These are phyloP conservation scores for Nyssa sinensis DNA, from an alignment of 148 eudicot genomes.

Conservation along the genomic window DNA sequence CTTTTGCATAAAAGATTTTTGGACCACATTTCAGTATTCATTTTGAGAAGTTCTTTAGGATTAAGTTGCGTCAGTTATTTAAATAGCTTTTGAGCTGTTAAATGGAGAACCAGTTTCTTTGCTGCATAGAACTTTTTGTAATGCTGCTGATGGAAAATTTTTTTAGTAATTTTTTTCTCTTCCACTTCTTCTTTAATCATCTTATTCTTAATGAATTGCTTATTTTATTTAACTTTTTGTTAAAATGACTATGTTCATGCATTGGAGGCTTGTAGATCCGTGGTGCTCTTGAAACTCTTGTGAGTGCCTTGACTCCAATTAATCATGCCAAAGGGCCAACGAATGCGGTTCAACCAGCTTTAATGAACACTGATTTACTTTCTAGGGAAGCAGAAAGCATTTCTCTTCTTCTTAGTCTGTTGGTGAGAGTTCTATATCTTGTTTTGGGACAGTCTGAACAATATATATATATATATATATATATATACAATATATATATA, in stretches of 20 bases:
- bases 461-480: neutral
- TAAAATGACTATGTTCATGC: constrained; percentile 11
- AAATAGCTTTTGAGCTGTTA: neutral
- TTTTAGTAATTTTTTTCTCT: neutral
- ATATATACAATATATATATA: too few species aligned
- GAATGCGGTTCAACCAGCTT: constrained; percentile 80
- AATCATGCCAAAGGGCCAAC: constrained; percentile 57
- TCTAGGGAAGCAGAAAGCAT: constrained; percentile 89
- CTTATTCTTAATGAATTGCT: neutral
- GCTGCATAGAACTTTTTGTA: neutral
- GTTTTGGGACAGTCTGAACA: neutral
- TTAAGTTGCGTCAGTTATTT: neutral
- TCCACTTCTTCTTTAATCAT: neutral
- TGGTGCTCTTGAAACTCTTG: constrained; percentile 96
- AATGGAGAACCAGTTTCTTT: too few species aligned
- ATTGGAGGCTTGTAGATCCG: constrained; percentile 63
- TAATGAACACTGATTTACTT: constrained; percentile 87
- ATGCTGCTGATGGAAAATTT: neutral
- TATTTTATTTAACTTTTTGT: neutral
- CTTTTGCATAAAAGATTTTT: neutral
- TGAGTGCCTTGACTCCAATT: constrained; percentile 86
- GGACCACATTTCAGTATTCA: neutral
- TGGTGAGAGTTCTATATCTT: constrained; percentile 52
- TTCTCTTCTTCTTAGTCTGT: constrained; percentile 79
- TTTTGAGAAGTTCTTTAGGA: neutral